These are phyloP conservation scores for Trichophyton equinum DNA, from an alignment of 2,329 filamentous ascomycete genomes.

Conservation along the genomic window DNA sequence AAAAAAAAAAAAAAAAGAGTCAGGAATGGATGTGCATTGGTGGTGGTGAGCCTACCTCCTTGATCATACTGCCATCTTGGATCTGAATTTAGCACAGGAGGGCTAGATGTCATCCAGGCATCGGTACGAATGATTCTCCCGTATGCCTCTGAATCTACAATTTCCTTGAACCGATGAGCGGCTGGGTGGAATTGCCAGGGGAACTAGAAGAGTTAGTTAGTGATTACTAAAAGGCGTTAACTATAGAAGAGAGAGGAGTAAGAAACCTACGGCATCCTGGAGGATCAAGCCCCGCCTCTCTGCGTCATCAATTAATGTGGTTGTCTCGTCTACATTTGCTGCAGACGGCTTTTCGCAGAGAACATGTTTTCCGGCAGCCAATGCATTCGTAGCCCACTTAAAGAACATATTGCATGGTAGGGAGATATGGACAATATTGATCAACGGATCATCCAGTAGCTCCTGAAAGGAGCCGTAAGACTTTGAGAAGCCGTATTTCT, in stretches of 20 bases:
- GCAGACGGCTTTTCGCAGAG: slow-evolving; percentile 23
- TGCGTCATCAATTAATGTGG: slow-evolving; percentile 31
- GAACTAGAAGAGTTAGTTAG: slow-evolving; percentile 11
- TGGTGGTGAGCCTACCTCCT: slow-evolving; percentile 13
- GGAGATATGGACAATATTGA: slow-evolving; percentile 43
- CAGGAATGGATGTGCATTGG: neutral
- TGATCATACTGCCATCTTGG: slow-evolving; percentile 31
- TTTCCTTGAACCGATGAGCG: slow-evolving; percentile 24
- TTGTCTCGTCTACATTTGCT: slow-evolving; percentile 28
- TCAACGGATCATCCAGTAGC: slow-evolving; percentile 16
- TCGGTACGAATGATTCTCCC: slow-evolving; percentile 22
- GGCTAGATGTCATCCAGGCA: slow-evolving; percentile 19
- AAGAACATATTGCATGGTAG: slow-evolving; percentile 28
- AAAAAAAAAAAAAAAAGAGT: neutral
- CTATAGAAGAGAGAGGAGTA: neutral
- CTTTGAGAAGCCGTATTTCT: slow-evolving; percentile 40
- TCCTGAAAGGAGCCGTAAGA: slow-evolving; percentile 21
- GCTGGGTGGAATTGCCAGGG: slow-evolving; percentile 36
- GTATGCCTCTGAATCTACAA: slow-evolving; percentile 25
- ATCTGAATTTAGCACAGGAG: slow-evolving; percentile 19
- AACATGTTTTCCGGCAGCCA: slow-evolving; percentile 21
- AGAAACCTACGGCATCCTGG: slow-evolving; percentile 39
- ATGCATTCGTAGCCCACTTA: slow-evolving; percentile 34
- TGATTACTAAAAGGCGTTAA: neutral
- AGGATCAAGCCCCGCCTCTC: slow-evolving; percentile 31